Percentiles rank a stretch among this genome's conserved stretches.
Conservation (phyloP, 768 basidiomycete genomes). For the Boletus reticuloceps region DNA sequence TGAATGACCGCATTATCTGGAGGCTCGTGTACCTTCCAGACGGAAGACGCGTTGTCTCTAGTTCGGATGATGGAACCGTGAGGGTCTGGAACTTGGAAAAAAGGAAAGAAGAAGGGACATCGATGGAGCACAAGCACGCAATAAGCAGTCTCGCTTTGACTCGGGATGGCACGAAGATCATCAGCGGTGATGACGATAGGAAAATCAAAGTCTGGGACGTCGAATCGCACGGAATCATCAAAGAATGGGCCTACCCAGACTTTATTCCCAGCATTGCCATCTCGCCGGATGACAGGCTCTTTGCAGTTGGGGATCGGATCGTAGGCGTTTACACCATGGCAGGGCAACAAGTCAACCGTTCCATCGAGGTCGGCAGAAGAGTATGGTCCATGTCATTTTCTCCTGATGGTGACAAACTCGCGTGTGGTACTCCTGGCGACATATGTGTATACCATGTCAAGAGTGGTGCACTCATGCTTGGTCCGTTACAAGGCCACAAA, state of each 20-base stretch:
- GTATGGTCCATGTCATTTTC: neutral
- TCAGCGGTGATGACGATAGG: neutral
- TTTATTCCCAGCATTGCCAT: neutral
- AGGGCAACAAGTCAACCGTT: neutral
- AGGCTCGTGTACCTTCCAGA: conserved; percentile 1
- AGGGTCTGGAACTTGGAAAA: neutral
- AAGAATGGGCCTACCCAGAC: neutral
- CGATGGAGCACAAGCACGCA: neutral
- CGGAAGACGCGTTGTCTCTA: neutral
- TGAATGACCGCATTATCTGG: neutral
- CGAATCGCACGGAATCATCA: neutral
- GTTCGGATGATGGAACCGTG: neutral
- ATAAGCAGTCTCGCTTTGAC: neutral
- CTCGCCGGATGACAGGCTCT: neutral
- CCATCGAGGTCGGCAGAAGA: neutral
- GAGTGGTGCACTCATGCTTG: no score
- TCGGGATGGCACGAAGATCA: neutral
- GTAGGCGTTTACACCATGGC: neutral
- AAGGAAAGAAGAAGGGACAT: neutral
- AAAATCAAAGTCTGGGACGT: neutral
- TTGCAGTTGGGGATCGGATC: neutral
- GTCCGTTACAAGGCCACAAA: no score
- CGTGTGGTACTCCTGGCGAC: no score
- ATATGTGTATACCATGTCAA: no score
- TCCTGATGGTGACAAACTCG: neutral